These are phyloP conservation scores for Amphirosellinia nigrospora DNA, from an alignment of 495 filamentous ascomycete species.

Conservation along the genomic window DNA sequence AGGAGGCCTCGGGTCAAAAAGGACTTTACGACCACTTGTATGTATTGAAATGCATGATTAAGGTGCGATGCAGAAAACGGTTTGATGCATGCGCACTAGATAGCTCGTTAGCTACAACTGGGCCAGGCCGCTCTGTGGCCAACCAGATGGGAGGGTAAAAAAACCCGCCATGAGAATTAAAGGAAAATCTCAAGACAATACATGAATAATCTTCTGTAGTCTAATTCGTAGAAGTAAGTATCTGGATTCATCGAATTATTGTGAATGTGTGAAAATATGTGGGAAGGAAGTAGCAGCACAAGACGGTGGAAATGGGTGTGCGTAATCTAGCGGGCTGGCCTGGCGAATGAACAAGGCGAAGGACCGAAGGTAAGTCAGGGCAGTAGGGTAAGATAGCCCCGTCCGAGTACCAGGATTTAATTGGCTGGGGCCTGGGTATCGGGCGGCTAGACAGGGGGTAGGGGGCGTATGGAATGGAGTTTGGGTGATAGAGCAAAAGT, in stretches of 20 bases:
- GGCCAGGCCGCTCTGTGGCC: not conserved
- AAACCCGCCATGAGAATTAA: not conserved
- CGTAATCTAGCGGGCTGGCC: not conserved
- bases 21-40: conserved; percentile 17
- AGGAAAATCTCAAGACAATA: conserved; percentile 2
- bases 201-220: not conserved
- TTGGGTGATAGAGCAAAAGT: too few relatives aligned
- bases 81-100: not conserved
- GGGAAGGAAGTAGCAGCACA: not conserved
- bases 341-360: not conserved
- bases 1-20: conserved; percentile 20
- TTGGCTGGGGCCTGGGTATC: not conserved
- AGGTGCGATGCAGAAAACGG: not conserved
- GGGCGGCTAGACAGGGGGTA: not conserved
- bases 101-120: conserved; percentile 12
- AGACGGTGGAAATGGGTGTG: not conserved
- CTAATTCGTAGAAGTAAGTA: not conserved
- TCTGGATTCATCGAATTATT: not conserved
- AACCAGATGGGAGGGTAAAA: conserved; percentile 2
- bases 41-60: conserved; percentile 21
- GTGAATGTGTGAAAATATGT: not conserved
- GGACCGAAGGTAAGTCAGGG: not conserved
- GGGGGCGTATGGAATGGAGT: not conserved
- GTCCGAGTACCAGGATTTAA: not conserved
- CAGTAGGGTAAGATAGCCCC: conserved; percentile 4